Conservation (phyloP, 2,329 filamentous ascomycete genomes). For the Colletotrichum sp. region DNA sequence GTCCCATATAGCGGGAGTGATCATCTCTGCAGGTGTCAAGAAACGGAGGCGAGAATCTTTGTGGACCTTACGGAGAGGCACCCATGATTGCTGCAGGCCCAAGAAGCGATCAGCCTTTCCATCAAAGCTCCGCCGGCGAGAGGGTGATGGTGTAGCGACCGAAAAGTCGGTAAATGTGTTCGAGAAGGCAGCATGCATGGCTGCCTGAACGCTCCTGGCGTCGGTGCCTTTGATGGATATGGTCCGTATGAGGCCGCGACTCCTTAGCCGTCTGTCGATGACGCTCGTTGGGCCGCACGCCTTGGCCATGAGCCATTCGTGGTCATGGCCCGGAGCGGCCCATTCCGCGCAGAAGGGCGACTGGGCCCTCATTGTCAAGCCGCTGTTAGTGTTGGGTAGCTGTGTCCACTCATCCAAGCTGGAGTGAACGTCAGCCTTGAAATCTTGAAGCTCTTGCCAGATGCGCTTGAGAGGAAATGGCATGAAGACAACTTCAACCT, state of each 20-base stretch:
- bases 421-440: slow-evolving; percentile 40
- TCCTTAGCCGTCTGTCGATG: slow-evolving; percentile 74
- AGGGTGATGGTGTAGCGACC: not conserved
- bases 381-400: slow-evolving; percentile 52
- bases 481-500: slow-evolving; percentile 77
- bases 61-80: slow-evolving; percentile 79
- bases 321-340: slow-evolving; percentile 48
- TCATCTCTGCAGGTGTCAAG: slow-evolving; percentile 73
- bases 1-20: slow-evolving; percentile 75
- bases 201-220: slow-evolving; percentile 70
- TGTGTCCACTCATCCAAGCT: slow-evolving; percentile 60
- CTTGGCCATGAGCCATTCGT: slow-evolving; percentile 70
- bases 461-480: slow-evolving; percentile 68
- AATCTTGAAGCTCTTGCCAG: slow-evolving; percentile 57
- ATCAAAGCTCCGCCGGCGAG: slow-evolving; percentile 28
- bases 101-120: slow-evolving; percentile 51
- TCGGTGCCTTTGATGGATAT: slow-evolving; percentile 67
- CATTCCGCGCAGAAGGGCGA: slow-evolving; percentile 55
- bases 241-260: slow-evolving; percentile 72
- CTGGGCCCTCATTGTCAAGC: slow-evolving; percentile 48
- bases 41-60: slow-evolving; percentile 77
- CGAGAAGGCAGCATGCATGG: slow-evolving; percentile 68
- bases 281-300: slow-evolving; percentile 68
- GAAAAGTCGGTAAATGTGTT: slow-evolving; percentile 53
- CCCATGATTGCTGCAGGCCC: slow-evolving; percentile 70